A percentile compares a stretch with the other conserved stretches of the same genome.
Conservation (phyloP, 139 green algal species). For the Pleodorina starrii region DNA sequence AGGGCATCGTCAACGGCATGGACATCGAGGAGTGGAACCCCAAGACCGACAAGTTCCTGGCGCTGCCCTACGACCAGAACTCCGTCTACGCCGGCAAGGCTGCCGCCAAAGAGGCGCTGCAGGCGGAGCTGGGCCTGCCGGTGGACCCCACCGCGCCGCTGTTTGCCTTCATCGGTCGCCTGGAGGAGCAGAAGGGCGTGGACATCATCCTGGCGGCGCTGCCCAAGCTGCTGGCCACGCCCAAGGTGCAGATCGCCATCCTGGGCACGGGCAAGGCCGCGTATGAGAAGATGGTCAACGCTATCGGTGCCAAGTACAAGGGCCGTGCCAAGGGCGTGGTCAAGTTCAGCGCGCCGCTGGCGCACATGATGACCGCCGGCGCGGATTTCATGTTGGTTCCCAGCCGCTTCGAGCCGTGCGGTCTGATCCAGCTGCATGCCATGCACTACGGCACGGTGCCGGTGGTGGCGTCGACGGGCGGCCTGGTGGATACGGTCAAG, state of each 20-base stretch:
- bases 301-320: constrained; percentile 74
- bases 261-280: constrained; percentile 98
- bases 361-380: constrained; percentile 96
- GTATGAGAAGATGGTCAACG: constrained; percentile 85
- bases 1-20: constrained; percentile 99
- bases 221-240: constrained; percentile 77
- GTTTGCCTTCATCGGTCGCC: constrained; percentile 94
- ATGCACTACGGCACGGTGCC: constrained; percentile 95
- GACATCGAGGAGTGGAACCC: constrained; percentile 97
- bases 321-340: constrained; percentile 88
- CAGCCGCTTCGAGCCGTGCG: constrained; percentile 98
- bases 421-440: constrained; percentile 95
- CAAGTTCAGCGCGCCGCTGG: constrained; percentile 93
- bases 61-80: constrained; percentile 91
- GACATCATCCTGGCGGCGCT: constrained; percentile 96
- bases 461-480: constrained; percentile 96
- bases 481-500: constrained; percentile 98
- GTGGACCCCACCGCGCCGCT: constrained; percentile 87
- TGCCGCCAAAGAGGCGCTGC: constrained; percentile 90
- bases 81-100: constrained; percentile 90
- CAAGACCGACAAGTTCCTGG: constrained; percentile 94
- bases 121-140: constrained; percentile 75
- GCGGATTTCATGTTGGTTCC: constrained; percentile 98
- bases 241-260: constrained; percentile 83
- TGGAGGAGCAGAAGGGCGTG: constrained; percentile 99